Evolutionary conservation across 2,329 filamentous ascomycete genomes (phyloP).

Genomic region (Colletotrichum ledebouriae): DNA sequence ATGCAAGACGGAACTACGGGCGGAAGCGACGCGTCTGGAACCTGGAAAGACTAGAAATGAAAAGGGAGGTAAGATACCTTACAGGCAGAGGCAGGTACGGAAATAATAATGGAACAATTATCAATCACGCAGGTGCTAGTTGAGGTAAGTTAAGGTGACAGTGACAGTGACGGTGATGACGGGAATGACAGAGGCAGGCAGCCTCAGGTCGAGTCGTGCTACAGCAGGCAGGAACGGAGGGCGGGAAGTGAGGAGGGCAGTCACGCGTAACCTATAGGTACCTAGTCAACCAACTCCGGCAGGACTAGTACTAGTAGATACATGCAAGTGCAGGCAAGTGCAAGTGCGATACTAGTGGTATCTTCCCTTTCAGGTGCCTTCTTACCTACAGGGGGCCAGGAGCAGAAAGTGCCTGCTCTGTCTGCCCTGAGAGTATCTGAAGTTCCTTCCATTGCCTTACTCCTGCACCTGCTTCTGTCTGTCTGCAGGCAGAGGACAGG

Average conservation of each 20-base stretch:
- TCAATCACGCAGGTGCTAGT: too few species aligned
- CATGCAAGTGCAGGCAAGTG: too few species aligned
- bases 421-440: neutral
- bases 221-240: slow-evolving; percentile 11
- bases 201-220: too few species aligned
- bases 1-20: too few species aligned
- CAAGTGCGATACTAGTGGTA: neutral
- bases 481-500: neutral
- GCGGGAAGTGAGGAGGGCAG: slow-evolving; percentile 26
- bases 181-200: too few species aligned
- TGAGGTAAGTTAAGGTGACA: too few species aligned
- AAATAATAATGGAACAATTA: neutral
- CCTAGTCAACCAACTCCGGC: too few species aligned
- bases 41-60: neutral
- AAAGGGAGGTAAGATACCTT: neutral
- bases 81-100: neutral
- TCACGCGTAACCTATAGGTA: neutral
- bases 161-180: too few species aligned
- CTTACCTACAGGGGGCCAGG: too few species aligned
- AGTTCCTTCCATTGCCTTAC: too few species aligned
- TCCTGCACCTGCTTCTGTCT: too few species aligned
- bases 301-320: too few species aligned
- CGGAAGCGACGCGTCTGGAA: slow-evolving; percentile 11
- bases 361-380: neutral
- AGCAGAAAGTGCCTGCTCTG: neutral